Base-by-base conservation (phyloP, 2,329 filamentous ascomycete genomes). In the Colletotrichum viniferum region DNA sequence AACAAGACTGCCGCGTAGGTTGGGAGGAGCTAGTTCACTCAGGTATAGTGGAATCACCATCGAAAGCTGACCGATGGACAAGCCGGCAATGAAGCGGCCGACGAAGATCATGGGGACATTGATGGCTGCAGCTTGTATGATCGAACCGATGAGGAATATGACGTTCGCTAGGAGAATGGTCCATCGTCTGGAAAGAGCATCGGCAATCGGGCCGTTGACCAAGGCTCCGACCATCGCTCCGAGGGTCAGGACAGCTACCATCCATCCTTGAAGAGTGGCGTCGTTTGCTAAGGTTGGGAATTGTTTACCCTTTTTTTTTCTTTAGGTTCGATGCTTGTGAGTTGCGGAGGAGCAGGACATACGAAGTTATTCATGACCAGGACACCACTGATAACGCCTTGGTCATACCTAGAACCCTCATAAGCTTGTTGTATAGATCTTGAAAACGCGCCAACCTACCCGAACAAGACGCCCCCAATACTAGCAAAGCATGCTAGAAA, bases 181-280 rank as follows among this genome's bases (percentile, higher is more conserved):
- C 4, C 83, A 80, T 69, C 83, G 84, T 26, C 84, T 79, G 2
- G 80, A 81, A 28, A 85, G 69, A 4, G 77, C 79, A 71, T 86
- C 84, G 30, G 84, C 84, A 30, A 86, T 77, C 2, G 85, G 82
- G 2, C 85, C 85, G 69, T 86, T 86, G 74, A 83, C 67, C 30
- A 90, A 81, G 3, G 88, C 88, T 4, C 88, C 88, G 64, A 88
- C 79, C 87, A 87, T 89, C 48, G 90, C 90, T 68, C 90, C 90
- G 3, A 92, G 84, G 79, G 90, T 88, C 21, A 92, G 84, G 77
- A 89, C 86, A 3, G 84, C 79, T 3, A 81, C 83, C 78, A 83
- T 79, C 7, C 61, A 71, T 24, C 60, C 69, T 26, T 43, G 61
- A 12, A 65, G 69, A 21, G 69, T 71, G 18, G 69, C 60, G 12